A percentile compares a stretch with the other conserved stretches of the same genome.
phyloP scores from a whole-genome alignment of 805 yeast genomes.

The Kluyveromyces nonfermentans region DNA sequence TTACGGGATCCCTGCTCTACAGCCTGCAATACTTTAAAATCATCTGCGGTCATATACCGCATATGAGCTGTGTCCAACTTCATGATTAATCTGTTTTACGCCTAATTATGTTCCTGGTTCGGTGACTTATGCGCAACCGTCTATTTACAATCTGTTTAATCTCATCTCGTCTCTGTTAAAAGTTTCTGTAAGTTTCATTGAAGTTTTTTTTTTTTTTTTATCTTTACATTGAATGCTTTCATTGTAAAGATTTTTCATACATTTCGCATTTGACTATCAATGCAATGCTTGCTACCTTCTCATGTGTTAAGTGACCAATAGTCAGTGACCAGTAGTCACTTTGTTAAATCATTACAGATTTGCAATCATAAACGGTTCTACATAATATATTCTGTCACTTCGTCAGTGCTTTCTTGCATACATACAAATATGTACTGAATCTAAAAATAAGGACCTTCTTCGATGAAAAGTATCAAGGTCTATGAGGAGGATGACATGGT shows the following conservation, averaged over 20 bases:
- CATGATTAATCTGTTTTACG: constrained; percentile 37
- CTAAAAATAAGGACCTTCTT: too few relatives aligned
- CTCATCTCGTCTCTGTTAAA: background rate
- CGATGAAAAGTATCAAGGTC: background rate
- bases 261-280: background rate
- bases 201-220: too few relatives aligned
- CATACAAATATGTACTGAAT: too few relatives aligned
- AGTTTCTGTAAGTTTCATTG: background rate
- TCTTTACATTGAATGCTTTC: background rate
- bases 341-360: too few relatives aligned
- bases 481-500: background rate
- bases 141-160: background rate
- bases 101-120: background rate
- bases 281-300: background rate
- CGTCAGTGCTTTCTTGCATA: background rate
- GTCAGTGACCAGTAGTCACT: too few relatives aligned
- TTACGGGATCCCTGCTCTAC: constrained; percentile 85
- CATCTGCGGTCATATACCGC: constrained; percentile 87
- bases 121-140: background rate
- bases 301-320: too few relatives aligned
- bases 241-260: too few relatives aligned
- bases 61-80: constrained; percentile 87
- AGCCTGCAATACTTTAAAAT: constrained; percentile 81
- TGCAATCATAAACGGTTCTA: too few relatives aligned
- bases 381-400: background rate